These are phyloP conservation scores for Pichia cabralensis DNA, from an alignment of 805 yeast species.

Conservation along the genomic window DNA sequence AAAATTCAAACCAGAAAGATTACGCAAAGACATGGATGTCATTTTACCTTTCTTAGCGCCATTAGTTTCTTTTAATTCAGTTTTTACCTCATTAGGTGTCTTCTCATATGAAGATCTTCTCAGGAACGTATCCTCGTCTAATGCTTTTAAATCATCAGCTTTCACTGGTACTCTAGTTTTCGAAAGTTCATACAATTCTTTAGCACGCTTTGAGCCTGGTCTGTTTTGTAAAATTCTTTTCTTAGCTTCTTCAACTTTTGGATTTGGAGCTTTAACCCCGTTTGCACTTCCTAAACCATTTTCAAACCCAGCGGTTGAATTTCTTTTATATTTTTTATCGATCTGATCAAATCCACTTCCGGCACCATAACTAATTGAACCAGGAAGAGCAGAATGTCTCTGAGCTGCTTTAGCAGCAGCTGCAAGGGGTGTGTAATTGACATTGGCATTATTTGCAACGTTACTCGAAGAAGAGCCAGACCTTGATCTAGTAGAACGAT, in stretches of 20 bases:
- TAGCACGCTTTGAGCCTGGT: constrained; percentile 32
- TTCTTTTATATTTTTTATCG: constrained; percentile 1
- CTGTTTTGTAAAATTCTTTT: constrained; percentile 9
- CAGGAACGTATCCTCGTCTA: constrained; percentile 6
- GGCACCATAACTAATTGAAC: no score
- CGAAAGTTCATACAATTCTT: constrained; percentile 45
- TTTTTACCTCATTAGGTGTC: constrained; percentile 22
- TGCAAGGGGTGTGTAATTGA: constrained; percentile 6
- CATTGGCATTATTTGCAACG: background rate
- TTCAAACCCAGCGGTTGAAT: background rate
- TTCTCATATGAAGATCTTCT: constrained; percentile 44
- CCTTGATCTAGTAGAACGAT: constrained; percentile 2
- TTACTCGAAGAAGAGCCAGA: constrained; percentile 4
- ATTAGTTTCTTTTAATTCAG: no score
- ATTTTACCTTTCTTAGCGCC: background rate
- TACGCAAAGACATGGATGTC: constrained; percentile 16
- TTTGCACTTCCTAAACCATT: background rate
- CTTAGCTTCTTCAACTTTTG: constrained; percentile 12
- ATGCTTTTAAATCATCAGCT: constrained; percentile 6
- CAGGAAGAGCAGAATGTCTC: constrained; percentile 14
- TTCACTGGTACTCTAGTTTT: constrained; percentile 16
- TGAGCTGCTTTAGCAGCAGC: constrained; percentile 27
- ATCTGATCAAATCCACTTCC: background rate
- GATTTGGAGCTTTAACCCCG: constrained; percentile 6
- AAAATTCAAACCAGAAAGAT: constrained; percentile 6